A percentile compares a stretch with the other conserved stretches of the same genome.
Evolutionary conservation across 2,329 filamentous ascomycete genomes (phyloP).

Genomic region (Nemania sp.): DNA sequence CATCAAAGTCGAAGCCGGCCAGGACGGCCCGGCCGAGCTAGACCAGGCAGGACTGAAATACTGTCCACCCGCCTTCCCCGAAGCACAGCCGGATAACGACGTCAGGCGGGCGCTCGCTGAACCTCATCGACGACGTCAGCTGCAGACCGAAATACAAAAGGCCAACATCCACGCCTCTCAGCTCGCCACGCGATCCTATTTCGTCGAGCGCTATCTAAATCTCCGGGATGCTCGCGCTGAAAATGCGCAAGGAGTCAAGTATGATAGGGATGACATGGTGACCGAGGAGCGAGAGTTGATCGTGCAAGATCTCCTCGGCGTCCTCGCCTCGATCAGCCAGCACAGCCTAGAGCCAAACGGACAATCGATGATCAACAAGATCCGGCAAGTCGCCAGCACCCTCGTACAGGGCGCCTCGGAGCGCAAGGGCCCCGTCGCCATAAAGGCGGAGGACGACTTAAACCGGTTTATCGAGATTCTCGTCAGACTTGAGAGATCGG

Average conservation of each 20-base stretch:
- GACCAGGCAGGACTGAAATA: constrained; percentile 57
- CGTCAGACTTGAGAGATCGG: constrained; percentile 71
- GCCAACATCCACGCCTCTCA: constrained; percentile 86
- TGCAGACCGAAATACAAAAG: constrained; percentile 90
- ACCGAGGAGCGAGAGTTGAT: constrained; percentile 78
- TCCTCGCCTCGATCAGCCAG: constrained; percentile 78
- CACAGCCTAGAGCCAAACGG: constrained; percentile 80
- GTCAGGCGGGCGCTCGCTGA: constrained; percentile 54
- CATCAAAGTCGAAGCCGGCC: constrained; percentile 50
- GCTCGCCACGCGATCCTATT: constrained; percentile 78
- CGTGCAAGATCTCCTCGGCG: constrained; percentile 74
- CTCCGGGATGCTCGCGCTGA: constrained; percentile 67
- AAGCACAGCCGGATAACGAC: constrained; percentile 53
- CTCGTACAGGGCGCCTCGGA: constrained; percentile 65
- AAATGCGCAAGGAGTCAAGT: constrained; percentile 24
- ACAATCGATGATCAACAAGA: constrained; percentile 74
- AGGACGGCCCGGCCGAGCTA: constrained; percentile 38
- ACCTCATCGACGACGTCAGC: constrained; percentile 55
- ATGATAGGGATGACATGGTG: constrained; percentile 64
- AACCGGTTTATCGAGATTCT: constrained; percentile 75
- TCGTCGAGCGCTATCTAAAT: constrained; percentile 84
- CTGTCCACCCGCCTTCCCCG: constrained; percentile 55
- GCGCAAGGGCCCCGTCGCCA: constrained; percentile 55
- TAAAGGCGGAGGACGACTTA: constrained; percentile 71
- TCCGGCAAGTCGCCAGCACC: constrained; percentile 81